Percentiles rank a stretch among this genome's conserved stretches.
Conservation (phyloP, 176 grass and related monocot genomes). For the Urochloa ruziziensis region DNA sequence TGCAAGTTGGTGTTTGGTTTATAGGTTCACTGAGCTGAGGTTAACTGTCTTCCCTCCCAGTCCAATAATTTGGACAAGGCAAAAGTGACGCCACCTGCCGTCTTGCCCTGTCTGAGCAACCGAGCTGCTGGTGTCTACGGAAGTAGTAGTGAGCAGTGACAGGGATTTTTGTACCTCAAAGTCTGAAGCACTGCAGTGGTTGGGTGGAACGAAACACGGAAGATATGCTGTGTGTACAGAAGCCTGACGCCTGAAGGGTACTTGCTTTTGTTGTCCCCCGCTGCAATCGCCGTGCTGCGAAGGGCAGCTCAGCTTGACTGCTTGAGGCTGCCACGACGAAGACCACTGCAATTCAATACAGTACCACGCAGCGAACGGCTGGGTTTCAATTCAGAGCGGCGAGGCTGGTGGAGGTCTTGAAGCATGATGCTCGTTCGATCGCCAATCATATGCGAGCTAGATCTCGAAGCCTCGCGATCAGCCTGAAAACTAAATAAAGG, state of each 20-base stretch:
- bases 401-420: background rate
- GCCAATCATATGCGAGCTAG: constrained; percentile 14
- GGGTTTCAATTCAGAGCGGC: constrained; percentile 3
- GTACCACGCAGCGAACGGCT: background rate
- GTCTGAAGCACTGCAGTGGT: background rate
- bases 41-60: background rate
- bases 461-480: constrained; percentile 24
- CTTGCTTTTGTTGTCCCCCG: background rate
- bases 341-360: background rate
- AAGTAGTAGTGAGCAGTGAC: background rate
- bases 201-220: background rate
- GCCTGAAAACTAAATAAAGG: background rate
- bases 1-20: background rate
- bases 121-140: too few species aligned
- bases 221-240: too few species aligned
- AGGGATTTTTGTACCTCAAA: background rate
- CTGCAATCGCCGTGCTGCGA: background rate
- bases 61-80: background rate
- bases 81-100: background rate
- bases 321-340: background rate
- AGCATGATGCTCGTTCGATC: background rate
- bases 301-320: background rate
- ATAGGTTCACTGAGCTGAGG: background rate
- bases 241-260: background rate
- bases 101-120: background rate